Percentiles rank a stretch among this genome's conserved stretches.
Evolutionary conservation across 129 eudicot genomes (phyloP).

Genomic region (Sambucus nigra): DNA sequence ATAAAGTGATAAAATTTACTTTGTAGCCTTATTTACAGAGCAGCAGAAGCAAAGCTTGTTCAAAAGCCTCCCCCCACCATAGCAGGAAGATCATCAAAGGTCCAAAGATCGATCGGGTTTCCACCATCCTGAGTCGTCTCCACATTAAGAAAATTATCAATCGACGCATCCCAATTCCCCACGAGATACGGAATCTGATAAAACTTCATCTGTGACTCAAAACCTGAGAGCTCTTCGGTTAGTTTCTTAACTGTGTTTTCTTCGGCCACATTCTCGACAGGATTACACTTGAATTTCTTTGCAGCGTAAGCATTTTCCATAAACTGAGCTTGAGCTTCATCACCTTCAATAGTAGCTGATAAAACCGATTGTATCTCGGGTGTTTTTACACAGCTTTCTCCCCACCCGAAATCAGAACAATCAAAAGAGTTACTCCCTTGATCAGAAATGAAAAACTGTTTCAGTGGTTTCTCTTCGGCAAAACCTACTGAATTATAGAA

Average conservation of each 20-base stretch:
- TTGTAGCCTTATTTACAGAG: slow-evolving; percentile 54
- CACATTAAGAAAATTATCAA: slow-evolving; percentile 60
- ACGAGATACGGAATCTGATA: slow-evolving; percentile 62
- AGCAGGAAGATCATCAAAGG: slow-evolving; percentile 53
- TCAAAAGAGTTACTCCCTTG: slow-evolving; percentile 80
- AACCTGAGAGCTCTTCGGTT: slow-evolving; percentile 32
- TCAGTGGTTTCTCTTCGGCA: slow-evolving; percentile 53
- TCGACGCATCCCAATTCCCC: slow-evolving; percentile 61
- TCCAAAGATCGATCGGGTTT: slow-evolving; percentile 65
- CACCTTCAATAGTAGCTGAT: slow-evolving; percentile 35
- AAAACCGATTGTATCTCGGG: slow-evolving; percentile 74
- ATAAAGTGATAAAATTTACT: slow-evolving; percentile 1
- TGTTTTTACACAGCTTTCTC: slow-evolving; percentile 43
- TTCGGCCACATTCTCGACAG: slow-evolving; percentile 28
- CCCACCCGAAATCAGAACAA: slow-evolving; percentile 71
- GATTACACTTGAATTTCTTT: slow-evolving; percentile 46
- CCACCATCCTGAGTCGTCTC: slow-evolving; percentile 44
- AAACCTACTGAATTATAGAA: slow-evolving; percentile 18
- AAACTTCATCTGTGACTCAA: slow-evolving; percentile 52
- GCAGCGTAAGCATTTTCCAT: slow-evolving; percentile 35
- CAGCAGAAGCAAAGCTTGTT: slow-evolving; percentile 11
- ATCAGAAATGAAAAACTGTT: slow-evolving; percentile 46
- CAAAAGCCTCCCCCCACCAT: slow-evolving; percentile 43
- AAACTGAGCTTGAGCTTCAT: slow-evolving; percentile 31
- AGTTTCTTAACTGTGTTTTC: slow-evolving; percentile 24